Conservation (phyloP, 2,329 filamentous ascomycete species). For the Fusarium subglutinans region DNA sequence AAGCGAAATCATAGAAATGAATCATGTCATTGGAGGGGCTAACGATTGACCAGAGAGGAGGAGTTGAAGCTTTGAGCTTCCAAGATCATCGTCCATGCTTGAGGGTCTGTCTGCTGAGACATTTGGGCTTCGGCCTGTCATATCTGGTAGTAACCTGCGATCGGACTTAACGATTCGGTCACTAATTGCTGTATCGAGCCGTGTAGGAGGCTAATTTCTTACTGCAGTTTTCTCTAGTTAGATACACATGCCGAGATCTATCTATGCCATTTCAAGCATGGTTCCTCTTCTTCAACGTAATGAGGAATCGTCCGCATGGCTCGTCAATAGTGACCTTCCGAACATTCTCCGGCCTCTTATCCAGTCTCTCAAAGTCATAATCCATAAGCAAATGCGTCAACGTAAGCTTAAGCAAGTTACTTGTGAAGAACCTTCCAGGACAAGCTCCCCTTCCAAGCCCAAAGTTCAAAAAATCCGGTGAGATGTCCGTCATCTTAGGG, state of each 20-base stretch:
- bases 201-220: background rate
- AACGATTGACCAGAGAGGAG: background rate
- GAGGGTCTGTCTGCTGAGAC: background rate
- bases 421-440: slow-evolving; percentile 21
- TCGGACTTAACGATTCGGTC: background rate
- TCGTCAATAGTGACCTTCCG: slow-evolving; percentile 23
- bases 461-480: slow-evolving; percentile 22
- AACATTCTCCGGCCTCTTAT: slow-evolving; percentile 14
- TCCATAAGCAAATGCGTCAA: slow-evolving; percentile 14
- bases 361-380: slow-evolving; percentile 17
- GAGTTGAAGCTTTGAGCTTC: background rate
- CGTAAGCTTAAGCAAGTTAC: slow-evolving; percentile 24
- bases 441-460: slow-evolving; percentile 15
- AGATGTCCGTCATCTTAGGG: slow-evolving; percentile 25
- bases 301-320: slow-evolving; percentile 10
- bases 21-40: background rate
- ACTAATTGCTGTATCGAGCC: background rate
- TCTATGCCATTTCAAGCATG: background rate
- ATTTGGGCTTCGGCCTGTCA: background rate
- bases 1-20: background rate
- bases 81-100: background rate
- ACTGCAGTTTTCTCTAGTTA: background rate
- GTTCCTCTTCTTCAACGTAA: slow-evolving; percentile 11
- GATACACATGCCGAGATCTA: background rate
- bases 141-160: too few species aligned